Evolutionary conservation across 1,284 basidiomycete genomes (phyloP).

Genomic region (Pyrrhoderma noxium): DNA sequence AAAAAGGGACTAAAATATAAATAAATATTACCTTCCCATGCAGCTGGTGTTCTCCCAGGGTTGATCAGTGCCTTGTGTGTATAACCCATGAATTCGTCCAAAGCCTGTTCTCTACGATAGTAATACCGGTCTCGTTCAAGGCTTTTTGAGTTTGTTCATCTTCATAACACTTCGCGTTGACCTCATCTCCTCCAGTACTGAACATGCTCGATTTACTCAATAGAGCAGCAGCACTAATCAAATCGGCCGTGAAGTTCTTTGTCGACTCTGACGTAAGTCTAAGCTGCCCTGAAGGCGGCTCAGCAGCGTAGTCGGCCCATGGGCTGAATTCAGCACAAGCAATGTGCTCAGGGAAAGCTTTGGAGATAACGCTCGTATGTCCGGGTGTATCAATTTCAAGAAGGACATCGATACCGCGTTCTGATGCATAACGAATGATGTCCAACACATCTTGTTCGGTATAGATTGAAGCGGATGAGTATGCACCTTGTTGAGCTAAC

Average conservation of each 20-base stretch:
- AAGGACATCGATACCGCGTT: conserved; percentile 78
- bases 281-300: conserved; percentile 44
- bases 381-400: conserved; percentile 71
- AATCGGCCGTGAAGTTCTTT: conserved; percentile 25
- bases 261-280: conserved; percentile 31
- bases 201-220: conserved; percentile 31
- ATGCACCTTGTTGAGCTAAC: conserved; percentile 61
- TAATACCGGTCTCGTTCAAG: conserved; percentile 25
- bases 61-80: conserved; percentile 31
- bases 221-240: conserved; percentile 26
- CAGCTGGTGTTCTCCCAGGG: conserved; percentile 36
- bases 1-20: too few relatives aligned
- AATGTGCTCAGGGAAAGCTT: conserved; percentile 63
- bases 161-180: conserved; percentile 36
- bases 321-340: conserved; percentile 62
- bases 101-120: conserved; percentile 31
- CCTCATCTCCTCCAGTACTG: conserved; percentile 45
- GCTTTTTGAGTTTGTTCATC: conserved; percentile 28
- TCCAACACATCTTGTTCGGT: conserved; percentile 50
- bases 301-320: conserved; percentile 52
- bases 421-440: conserved; percentile 64
- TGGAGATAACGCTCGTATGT: conserved; percentile 64
- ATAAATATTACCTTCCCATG: conserved; percentile 45
- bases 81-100: conserved; percentile 32
- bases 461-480: conserved; percentile 53